These are phyloP conservation scores for Apiospora koreana DNA, from an alignment of 2,329 filamentous ascomycete species.

Conservation along the genomic window DNA sequence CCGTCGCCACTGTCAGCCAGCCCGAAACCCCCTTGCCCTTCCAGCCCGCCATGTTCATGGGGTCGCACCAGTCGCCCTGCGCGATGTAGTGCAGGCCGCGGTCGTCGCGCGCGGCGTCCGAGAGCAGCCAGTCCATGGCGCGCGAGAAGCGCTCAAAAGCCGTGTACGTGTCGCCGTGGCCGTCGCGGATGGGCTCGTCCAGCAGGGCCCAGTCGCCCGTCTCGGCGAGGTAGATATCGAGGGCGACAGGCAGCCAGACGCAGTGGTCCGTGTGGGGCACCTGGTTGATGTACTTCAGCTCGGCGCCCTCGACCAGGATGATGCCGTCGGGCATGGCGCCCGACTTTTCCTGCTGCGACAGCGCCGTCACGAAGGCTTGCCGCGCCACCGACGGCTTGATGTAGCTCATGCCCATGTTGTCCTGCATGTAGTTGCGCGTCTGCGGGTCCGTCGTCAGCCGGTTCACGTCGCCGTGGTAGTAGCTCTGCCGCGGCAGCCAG, in stretches of 20 bases:
- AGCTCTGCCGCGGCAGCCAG: slow-evolving; percentile 59
- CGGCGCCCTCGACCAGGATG: slow-evolving; percentile 52
- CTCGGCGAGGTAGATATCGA: slow-evolving; percentile 57
- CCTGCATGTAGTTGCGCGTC: slow-evolving; percentile 60
- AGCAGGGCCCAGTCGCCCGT: slow-evolving; percentile 55
- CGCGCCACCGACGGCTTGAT: slow-evolving; percentile 52
- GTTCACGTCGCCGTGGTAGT: slow-evolving; percentile 61
- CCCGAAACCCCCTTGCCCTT: slow-evolving; percentile 59
- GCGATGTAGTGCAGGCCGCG: slow-evolving; percentile 58
- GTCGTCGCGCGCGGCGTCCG: slow-evolving; percentile 43
- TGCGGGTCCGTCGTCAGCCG: slow-evolving; percentile 59
- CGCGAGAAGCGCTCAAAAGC: slow-evolving; percentile 56
- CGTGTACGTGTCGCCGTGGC: slow-evolving; percentile 46
- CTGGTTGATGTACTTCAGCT: slow-evolving; percentile 63
- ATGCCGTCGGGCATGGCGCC: slow-evolving; percentile 63
- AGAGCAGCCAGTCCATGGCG: slow-evolving; percentile 59
- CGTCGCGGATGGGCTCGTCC: slow-evolving; percentile 41
- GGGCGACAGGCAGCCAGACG: slow-evolving; percentile 56
- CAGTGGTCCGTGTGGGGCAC: slow-evolving; percentile 62
- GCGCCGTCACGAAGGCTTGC: slow-evolving; percentile 47
- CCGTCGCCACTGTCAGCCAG: slow-evolving; percentile 59
- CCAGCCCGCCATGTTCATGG: slow-evolving; percentile 64
- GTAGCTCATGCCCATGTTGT: slow-evolving; percentile 63
- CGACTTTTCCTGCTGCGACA: slow-evolving; percentile 53
- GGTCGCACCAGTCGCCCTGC: slow-evolving; percentile 62